A percentile compares a stretch with the other conserved stretches of the same genome.
phyloP scores from a whole-genome alignment of 352 stramenopile species.

The Globisporangium paroecandrum region DNA sequence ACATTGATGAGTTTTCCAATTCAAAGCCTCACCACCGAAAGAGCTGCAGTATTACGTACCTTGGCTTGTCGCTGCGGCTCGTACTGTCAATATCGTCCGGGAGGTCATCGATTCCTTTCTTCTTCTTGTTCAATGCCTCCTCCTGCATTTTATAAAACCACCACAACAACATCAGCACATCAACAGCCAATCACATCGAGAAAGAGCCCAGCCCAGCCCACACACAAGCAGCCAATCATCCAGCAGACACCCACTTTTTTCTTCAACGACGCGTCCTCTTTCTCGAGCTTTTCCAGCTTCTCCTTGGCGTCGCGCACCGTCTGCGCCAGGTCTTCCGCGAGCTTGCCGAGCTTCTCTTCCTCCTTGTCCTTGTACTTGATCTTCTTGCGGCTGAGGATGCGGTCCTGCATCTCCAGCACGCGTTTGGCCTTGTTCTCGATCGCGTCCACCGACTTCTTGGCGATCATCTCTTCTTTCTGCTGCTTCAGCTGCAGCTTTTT shows the following conservation, averaged over 20 bases:
- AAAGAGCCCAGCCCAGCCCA: not conserved
- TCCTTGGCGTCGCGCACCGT: constrained; percentile 75
- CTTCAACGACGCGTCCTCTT: constrained; percentile 69
- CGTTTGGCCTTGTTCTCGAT: constrained; percentile 84
- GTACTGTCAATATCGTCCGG: constrained; percentile 36
- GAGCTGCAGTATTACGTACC: constrained; percentile 33
- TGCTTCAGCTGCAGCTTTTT: constrained; percentile 57
- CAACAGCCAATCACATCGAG: not conserved
- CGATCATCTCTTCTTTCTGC: constrained; percentile 67
- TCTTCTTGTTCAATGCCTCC: constrained; percentile 80
- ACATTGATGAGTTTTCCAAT: not conserved
- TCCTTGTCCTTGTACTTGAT: constrained; percentile 90
- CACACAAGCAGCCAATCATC: not conserved
- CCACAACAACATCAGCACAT: not conserved
- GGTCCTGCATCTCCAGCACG: constrained; percentile 85
- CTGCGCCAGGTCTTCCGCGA: constrained; percentile 77
- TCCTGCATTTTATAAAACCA: constrained; percentile 28
- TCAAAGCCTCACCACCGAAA: not conserved
- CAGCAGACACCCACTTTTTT: constrained; percentile 39
- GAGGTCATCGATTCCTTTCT: constrained; percentile 52
- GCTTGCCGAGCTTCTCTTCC: constrained; percentile 77
- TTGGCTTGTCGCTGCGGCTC: constrained; percentile 49
- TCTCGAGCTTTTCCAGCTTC: constrained; percentile 84
- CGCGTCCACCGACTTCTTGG: constrained; percentile 72
- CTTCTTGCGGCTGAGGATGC: constrained; percentile 83